Base-by-base conservation (phyloP, 805 yeast species). In the Saccharomycopsis sp. region DNA sequence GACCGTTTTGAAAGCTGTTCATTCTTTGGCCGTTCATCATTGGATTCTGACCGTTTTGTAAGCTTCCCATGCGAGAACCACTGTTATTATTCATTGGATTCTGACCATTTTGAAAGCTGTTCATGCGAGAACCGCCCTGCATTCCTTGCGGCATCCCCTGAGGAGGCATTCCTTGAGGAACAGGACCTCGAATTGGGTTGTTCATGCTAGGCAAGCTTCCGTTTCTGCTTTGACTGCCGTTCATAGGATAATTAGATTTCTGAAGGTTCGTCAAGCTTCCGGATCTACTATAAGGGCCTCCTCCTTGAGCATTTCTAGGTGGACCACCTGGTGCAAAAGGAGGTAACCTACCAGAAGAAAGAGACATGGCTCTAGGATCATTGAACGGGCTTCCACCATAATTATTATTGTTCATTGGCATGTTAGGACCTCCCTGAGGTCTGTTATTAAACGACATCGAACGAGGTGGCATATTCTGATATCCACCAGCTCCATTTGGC, bases 351-450 rank as follows among this genome's bases (percentile, higher is more conserved):
- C 58, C 64, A n/a, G 52, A 47, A 51, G 65, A 68, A 25, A 72
- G 60, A 14, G 75, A 68, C 68, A 68, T 72, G 1, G 74, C 58
- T 56, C 76, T 65, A 53, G 71, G 68, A 53, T 64, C 65, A 53
- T 53, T 53, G 1, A 22, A 14, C 3, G 52, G 51, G 34, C 47
- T 19, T 1, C n/a, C 29, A 20, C 42, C 24, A 17, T 41, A 17
- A 12, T 41, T 52, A 15, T n/a, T 9, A n/a, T 42, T 22, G 53
- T 17, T 49, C 53, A 55, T 55, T 19, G 56, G 61, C 55, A 54
- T 50, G 56, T 55, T 54, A 29, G 58, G 47, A 49, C 59, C 53
- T 53, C 38, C 38, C 38, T 29, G 19, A 17, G 65, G 62, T 17
- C 55, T 53, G 53, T 63, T 55, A 49, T 67, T 66, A 35, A 69